Base-by-base conservation (phyloP, 2,329 filamentous ascomycete genomes). In the Colletotrichum sidae region DNA sequence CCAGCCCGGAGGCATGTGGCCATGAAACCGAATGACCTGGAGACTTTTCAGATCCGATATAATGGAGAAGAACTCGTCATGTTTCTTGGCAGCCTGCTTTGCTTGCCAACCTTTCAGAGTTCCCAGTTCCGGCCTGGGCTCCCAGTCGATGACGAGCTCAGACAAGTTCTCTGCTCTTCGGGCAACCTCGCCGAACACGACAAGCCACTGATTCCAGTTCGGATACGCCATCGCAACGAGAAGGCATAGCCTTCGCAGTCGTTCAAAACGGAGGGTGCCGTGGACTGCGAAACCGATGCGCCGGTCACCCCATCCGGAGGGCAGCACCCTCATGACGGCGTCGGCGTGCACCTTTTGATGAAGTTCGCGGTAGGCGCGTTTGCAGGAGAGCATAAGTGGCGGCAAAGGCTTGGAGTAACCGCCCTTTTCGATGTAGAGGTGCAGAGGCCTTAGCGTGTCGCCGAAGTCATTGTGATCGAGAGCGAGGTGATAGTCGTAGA, bases 141-240 rank as follows among this genome's bases (percentile, higher is more conserved):
- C 60, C 75, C 75, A 76, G 55, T 76, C 75, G n/a, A 76, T 50
- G 3, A 72, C 60, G 9, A 76, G 41, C 15, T 70, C 67, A 10
- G 55, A 35, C n/a, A 76, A 61, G 9, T 62, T 63, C 4, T 13
- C 37, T 2, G 70, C 51, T 2, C 64, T 68, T 12, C 41, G 41
- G 25, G 70, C 11, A 2, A 74, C 71, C 9, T 71, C 68, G 0
- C 56, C 59, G n/a, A 76, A 71, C 45, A 75, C 71, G 5, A 58
- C 65, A 6, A 76, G 51, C 75, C 75, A 76, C 2, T 64, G 59
- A 47, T 76, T 76, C 74, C 74, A 76, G 55, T 74, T 70, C 4
- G 75, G 68, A 34, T 74, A 64, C 44, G 75, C 73, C 34, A 70
- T 70, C 1, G 70, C 67, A 4, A 76, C 54, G 15, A 75, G 53